phyloP scores from a whole-genome alignment of 495 filamentous ascomycete species.

The Neurospora tetraspora region DNA sequence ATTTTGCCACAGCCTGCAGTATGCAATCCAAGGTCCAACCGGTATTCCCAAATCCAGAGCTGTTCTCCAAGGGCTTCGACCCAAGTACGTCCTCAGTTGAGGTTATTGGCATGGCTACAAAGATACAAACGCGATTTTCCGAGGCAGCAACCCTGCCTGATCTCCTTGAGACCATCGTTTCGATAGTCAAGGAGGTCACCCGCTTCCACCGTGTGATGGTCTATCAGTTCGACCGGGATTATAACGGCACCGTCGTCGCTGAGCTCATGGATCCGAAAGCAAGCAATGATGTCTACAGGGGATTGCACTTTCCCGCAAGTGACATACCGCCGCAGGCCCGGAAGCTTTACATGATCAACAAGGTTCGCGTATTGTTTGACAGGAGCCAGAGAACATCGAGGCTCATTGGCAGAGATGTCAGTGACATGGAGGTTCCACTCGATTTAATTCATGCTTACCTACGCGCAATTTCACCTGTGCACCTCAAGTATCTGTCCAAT shows the following conservation, averaged over 20 bases:
- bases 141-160: neutral
- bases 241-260: constrained; percentile 16
- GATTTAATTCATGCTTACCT: constrained; percentile 72
- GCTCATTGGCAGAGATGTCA: constrained; percentile 57
- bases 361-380: constrained; percentile 60
- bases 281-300: constrained; percentile 14
- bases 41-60: constrained; percentile 1
- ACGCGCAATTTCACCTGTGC: constrained; percentile 72
- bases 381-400: constrained; percentile 57
- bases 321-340: constrained; percentile 18
- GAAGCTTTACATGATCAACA: constrained; percentile 61
- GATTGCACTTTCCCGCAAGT: constrained; percentile 14
- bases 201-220: constrained; percentile 16
- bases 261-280: constrained; percentile 16
- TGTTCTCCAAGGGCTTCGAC: neutral
- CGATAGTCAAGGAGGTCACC: constrained; percentile 12
- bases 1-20: constrained; percentile 15
- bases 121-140: constrained; percentile 16
- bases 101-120: constrained; percentile 12
- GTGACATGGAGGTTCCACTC: constrained; percentile 62
- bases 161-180: constrained; percentile 14
- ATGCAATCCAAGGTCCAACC: constrained; percentile 14
- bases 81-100: constrained; percentile 10
- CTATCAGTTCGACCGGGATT: constrained; percentile 17
- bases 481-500: constrained; percentile 67